A percentile compares a stretch with the other conserved stretches of the same genome.
phyloP scores from a whole-genome alignment of 768 basidiomycete species.

The Lactarius quietus region DNA sequence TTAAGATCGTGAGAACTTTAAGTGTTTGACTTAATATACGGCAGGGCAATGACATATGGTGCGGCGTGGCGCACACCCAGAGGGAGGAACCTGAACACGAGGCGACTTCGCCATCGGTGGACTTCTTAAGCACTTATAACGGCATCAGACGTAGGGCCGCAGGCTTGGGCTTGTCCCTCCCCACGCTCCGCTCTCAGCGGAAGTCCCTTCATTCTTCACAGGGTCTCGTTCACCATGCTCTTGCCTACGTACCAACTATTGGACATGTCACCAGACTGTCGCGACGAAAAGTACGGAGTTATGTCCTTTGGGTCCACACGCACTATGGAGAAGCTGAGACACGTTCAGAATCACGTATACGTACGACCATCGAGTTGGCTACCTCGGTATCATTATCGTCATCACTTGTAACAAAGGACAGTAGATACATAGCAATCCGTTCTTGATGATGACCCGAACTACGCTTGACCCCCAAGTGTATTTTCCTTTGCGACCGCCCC shows the following conservation, averaged over 20 bases:
- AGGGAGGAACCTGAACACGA: not conserved
- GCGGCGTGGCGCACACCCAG: not conserved
- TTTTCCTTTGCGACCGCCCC: not conserved
- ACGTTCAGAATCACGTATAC: not conserved
- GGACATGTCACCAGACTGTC: not conserved
- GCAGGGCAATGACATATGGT: not conserved
- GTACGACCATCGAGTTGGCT: not conserved
- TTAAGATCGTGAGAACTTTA: not conserved
- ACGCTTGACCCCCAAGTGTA: not conserved
- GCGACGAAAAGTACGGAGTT: not conserved
- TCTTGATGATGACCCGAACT: not conserved
- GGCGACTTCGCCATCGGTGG: not conserved
- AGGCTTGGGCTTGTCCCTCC: not conserved
- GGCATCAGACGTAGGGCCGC: not conserved
- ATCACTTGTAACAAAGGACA: not conserved
- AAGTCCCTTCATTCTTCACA: not conserved
- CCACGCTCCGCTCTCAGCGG: not conserved
- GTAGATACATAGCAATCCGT: not conserved
- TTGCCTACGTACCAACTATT: not conserved
- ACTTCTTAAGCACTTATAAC: not conserved
- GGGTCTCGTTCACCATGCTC: not conserved
- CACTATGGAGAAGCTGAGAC: not conserved
- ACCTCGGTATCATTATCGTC: not conserved
- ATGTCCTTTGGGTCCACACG: conserved; percentile 1
- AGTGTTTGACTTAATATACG: not conserved